phyloP scores from a whole-genome alignment of 2,329 filamentous ascomycete species.

The Aureobasidium sp. region DNA sequence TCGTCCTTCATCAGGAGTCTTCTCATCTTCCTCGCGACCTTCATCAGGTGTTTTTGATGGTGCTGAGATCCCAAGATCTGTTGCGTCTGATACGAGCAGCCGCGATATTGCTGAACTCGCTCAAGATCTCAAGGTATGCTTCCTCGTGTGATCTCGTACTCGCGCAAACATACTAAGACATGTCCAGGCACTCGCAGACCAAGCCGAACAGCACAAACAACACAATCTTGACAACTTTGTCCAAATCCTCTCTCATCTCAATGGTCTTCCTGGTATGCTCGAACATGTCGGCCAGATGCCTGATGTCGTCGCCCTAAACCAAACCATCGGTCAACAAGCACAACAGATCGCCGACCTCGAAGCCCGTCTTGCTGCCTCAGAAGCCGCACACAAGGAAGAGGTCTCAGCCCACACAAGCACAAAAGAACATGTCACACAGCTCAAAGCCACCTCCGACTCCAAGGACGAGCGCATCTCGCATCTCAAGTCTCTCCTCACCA shows the following conservation, averaged over 20 bases:
- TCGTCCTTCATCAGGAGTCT: not conserved
- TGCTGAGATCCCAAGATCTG: not conserved
- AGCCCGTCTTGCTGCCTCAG: not conserved
- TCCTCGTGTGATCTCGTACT: too few species aligned
- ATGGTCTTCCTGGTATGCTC: conserved; percentile 1
- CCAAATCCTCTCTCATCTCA: conserved; percentile 1
- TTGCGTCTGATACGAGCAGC: not conserved
- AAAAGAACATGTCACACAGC: not conserved
- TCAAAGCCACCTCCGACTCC: not conserved
- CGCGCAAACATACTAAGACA: not conserved
- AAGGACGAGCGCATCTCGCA: not conserved
- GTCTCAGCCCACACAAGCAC: not conserved
- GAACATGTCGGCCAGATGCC: conserved; percentile 2
- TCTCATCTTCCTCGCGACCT: conserved; percentile 1
- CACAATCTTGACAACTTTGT: conserved; percentile 8
- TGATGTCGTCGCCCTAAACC: not conserved
- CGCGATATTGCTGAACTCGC: not conserved
- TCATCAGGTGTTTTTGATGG: not conserved
- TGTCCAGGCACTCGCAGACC: conserved; percentile 1
- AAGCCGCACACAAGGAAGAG: not conserved
- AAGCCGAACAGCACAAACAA: conserved; percentile 4
- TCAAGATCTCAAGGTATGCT: conserved; percentile 1
- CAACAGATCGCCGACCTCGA: conserved; percentile 7
- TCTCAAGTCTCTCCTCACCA: not conserved
- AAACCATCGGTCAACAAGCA: not conserved